These are phyloP conservation scores for Suillus paluster DNA, from an alignment of 768 basidiomycete genomes.

Conservation along the genomic window DNA sequence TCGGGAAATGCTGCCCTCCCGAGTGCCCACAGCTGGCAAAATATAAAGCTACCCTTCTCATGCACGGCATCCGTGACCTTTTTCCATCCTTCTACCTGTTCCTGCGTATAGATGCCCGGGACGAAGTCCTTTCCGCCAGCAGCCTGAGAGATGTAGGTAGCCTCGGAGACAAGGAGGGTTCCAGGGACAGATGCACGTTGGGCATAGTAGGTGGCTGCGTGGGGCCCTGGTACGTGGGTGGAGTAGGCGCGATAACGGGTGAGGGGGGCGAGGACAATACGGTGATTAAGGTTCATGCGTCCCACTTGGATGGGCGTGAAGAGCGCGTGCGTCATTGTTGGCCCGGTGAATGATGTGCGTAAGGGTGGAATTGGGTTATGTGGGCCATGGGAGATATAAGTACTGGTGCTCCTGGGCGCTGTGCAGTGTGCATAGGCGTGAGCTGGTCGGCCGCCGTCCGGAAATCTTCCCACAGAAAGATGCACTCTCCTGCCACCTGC, in stretches of 20 bases:
- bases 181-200: conserved; percentile 43
- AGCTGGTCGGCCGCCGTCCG: no score
- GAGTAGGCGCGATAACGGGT: conserved; percentile 36
- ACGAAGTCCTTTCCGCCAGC: conserved; percentile 38
- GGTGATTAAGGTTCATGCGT: conserved; percentile 33
- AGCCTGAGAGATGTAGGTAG: conserved; percentile 39
- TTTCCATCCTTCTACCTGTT: conserved; percentile 62
- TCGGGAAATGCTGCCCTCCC: conserved; percentile 40
- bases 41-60: conserved; percentile 45
- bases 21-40: conserved; percentile 53
- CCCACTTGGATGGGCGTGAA: conserved; percentile 40
- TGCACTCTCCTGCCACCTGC: no score
- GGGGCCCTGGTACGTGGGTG: conserved; percentile 31
- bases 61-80: conserved; percentile 49
- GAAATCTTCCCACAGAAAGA: no score
- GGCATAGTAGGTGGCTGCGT: conserved; percentile 41
- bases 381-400: not conserved
- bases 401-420: not conserved
- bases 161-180: conserved; percentile 51
- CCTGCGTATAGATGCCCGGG: conserved; percentile 54
- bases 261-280: conserved; percentile 42
- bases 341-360: not conserved
- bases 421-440: no score
- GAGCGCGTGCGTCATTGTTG: conserved; percentile 12
- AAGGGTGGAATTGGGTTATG: not conserved